Base-by-base conservation (phyloP, 1,284 basidiomycete species). In the Boletellus deceptivus region DNA sequence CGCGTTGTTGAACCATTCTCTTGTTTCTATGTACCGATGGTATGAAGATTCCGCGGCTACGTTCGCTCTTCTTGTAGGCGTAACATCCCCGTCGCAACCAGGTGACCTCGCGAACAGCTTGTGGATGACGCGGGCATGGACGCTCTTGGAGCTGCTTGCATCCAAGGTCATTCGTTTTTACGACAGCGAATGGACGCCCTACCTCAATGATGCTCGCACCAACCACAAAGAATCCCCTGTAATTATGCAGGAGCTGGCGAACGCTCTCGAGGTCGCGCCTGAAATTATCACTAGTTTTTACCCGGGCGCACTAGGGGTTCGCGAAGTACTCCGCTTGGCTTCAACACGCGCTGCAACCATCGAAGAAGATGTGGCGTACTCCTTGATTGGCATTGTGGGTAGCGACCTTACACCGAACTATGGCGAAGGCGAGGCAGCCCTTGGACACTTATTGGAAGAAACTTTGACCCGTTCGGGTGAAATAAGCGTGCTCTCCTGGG, bases 121-220 rank as follows among this genome's bases (percentile, higher is more conserved):
- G 17, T 59, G 55, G 55, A 59, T 55, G 48, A 56, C 36, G 1
- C 53, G 57, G 16, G 48, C 38, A 16, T 56, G 55, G 55, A 57
- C 49, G 7, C 46, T 57, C 20, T 34, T 38, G 33, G 55, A 56
- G 39, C 25, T 56, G 2, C 44, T 55, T 18, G 47, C 54, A 40
- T 39, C 54, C 16, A 42, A 34, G 7, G 18, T 41, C 10, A 38
- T 55, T 34, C 54, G 48, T 16, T 56, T 55, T 27, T 55, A 51
- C 34, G 53, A 56, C 16, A 18, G 37, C 38, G 54, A 52, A 33
- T 55, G 54, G 54, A 39, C 35, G 8, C 33, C 42, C 3, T 55
- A 55, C 35, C 54, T 46, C n/a, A 16, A 46, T 4, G 54, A 52
- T 11, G 14, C 14, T 9, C 37, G 35, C 16, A 27, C 43, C n/a